Conservation (phyloP, 1,139 yeast species). For the Meyerozyma athensensis region DNA sequence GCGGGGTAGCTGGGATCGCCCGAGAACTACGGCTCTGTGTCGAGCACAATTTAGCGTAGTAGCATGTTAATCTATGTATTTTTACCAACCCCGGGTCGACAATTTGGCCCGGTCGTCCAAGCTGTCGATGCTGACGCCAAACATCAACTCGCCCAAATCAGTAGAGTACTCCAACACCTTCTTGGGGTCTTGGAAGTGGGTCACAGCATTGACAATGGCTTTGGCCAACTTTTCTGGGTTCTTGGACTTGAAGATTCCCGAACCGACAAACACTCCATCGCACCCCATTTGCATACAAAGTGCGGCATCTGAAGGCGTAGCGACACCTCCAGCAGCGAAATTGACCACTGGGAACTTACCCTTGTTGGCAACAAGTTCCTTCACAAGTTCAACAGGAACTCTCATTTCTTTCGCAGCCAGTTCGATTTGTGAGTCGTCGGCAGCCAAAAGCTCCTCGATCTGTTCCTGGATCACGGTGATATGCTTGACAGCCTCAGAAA, state of each 20-base stretch:
- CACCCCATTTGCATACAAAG: slow-evolving; percentile 88
- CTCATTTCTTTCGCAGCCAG: slow-evolving; percentile 52
- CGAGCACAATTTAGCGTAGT: too few relatives aligned
- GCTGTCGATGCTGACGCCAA: slow-evolving; percentile 56
- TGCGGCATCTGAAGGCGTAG: slow-evolving; percentile 89
- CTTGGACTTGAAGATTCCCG: slow-evolving; percentile 76
- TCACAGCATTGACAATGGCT: slow-evolving; percentile 80
- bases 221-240: slow-evolving; percentile 74
- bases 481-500: slow-evolving; percentile 81
- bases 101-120: slow-evolving; percentile 45
- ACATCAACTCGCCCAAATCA: slow-evolving; percentile 74
- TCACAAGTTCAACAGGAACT: slow-evolving; percentile 53
- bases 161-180: slow-evolving; percentile 67
- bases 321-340: slow-evolving; percentile 90
- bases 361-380: slow-evolving; percentile 44
- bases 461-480: slow-evolving; percentile 56
- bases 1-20: too few relatives aligned
- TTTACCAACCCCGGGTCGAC: slow-evolving; percentile 51
- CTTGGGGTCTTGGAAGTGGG: slow-evolving; percentile 63
- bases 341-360: slow-evolving; percentile 81
- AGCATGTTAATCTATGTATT: not conserved
- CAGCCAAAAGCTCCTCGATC: slow-evolving; percentile 41
- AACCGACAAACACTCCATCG: slow-evolving; percentile 89
- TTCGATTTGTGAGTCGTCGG: slow-evolving; percentile 42
- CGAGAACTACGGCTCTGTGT: too few relatives aligned